Conservation (phyloP, 2,329 filamentous ascomycete species). For the Fusarium sp. region DNA sequence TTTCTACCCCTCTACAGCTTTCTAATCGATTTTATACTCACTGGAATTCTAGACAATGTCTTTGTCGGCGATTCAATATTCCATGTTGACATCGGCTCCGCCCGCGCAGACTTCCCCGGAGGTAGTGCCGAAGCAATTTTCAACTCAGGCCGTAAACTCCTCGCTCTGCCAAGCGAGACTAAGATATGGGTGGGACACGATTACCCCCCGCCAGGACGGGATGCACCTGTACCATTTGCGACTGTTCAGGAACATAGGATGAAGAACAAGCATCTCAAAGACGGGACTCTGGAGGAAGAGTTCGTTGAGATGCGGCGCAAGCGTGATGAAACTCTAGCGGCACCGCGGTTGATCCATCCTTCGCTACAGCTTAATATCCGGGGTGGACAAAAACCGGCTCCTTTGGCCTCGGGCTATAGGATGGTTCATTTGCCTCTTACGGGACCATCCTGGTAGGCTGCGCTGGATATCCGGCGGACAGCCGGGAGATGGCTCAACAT, state of each 20-base stretch:
- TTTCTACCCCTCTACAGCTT: accelerated
- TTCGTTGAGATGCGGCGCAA: conserved; percentile 59
- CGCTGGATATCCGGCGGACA: too few relatives aligned
- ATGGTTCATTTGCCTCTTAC: conserved; percentile 54
- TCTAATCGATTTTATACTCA: accelerated
- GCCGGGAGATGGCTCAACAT: too few relatives aligned
- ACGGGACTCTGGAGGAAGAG: conserved; percentile 56
- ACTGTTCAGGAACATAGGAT: conserved; percentile 61
- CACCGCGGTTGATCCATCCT: conserved; percentile 63
- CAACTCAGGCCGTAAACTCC: conserved; percentile 57
- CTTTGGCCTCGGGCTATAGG: conserved; percentile 48
- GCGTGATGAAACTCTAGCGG: conserved; percentile 58
- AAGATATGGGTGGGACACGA: conserved; percentile 69
- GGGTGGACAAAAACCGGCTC: conserved; percentile 58
- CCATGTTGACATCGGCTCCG: conserved; percentile 64
- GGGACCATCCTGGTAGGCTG: not conserved
- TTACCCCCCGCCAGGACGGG: conserved; percentile 58
- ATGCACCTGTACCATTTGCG: conserved; percentile 55
- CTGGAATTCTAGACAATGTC: conserved; percentile 52
- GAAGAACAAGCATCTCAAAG: conserved; percentile 62
- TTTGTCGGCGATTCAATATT: conserved; percentile 68
- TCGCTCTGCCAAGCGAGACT: conserved; percentile 57
- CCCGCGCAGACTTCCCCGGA: conserved; percentile 67
- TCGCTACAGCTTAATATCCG: conserved; percentile 67
- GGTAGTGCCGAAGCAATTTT: conserved; percentile 61